A percentile compares a stretch with the other conserved stretches of the same genome.
These are phyloP conservation scores for Xylaria curta DNA, from an alignment of 495 filamentous ascomycete genomes.

Conservation along the genomic window DNA sequence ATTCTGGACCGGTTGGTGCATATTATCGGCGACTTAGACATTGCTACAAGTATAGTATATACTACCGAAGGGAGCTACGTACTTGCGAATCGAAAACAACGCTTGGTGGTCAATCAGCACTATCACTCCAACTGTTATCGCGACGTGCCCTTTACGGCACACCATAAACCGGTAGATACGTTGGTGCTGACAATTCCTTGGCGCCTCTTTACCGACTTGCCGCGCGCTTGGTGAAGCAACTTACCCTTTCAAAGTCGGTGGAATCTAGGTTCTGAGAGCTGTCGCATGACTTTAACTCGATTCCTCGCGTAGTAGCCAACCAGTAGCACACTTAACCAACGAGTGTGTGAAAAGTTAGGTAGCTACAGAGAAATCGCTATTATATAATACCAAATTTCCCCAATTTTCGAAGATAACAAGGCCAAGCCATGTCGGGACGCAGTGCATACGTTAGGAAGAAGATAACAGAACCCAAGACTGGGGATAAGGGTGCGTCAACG, in stretches of 20 bases:
- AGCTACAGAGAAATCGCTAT: neutral
- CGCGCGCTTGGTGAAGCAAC: neutral
- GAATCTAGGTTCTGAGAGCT: neutral
- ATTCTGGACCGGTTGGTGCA: constrained; percentile 27
- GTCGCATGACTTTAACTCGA: constrained; percentile 11
- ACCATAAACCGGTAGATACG: neutral
- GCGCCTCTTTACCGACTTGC: neutral
- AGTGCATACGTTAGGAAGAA: constrained; percentile 62
- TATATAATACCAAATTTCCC: neutral
- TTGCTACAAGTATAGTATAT: neutral
- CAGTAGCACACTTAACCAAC: constrained; percentile 8
- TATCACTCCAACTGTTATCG: neutral
- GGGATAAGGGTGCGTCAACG: constrained; percentile 26
- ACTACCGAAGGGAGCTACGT: neutral
- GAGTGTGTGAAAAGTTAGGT: constrained; percentile 14
- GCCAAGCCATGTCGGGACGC: constrained; percentile 56
- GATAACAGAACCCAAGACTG: constrained; percentile 53
- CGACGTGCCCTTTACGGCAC: neutral
- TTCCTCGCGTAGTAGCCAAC: neutral
- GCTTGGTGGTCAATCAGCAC: neutral
- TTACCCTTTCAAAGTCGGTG: neutral
- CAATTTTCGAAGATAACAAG: neutral
- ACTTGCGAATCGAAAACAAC: neutral
- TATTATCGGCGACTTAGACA: constrained; percentile 7
- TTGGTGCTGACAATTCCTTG: neutral